A percentile compares a stretch with the other conserved stretches of the same genome.
Evolutionary conservation across 352 stramenopile species (phyloP).

Genomic region (Pythium grandisporangium): DNA sequence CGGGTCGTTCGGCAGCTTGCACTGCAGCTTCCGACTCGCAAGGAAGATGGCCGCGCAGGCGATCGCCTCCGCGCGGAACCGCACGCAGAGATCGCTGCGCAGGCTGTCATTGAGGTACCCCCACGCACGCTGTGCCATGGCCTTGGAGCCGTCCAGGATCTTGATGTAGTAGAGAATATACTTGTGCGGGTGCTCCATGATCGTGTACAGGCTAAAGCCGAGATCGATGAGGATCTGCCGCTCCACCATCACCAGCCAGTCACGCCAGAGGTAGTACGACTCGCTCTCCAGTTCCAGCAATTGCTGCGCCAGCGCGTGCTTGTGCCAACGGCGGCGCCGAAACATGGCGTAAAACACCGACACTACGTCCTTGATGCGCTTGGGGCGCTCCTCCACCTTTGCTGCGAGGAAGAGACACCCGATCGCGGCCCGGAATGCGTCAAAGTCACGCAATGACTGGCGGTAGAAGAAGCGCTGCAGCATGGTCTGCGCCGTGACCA

Average conservation of each 20-base stretch:
- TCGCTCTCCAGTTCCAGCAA: conserved; percentile 57
- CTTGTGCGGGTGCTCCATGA: conserved; percentile 91
- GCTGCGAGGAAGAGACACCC: conserved; percentile 83
- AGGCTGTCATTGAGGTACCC: conserved; percentile 89
- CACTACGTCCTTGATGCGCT: conserved; percentile 74
- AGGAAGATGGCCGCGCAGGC: conserved; percentile 88
- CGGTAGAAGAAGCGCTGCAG: conserved; percentile 89
- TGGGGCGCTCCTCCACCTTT: conserved; percentile 86
- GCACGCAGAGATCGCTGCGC: conserved; percentile 75
- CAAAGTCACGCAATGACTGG: conserved; percentile 77
- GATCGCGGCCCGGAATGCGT: conserved; percentile 85
- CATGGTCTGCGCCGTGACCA: conserved; percentile 86
- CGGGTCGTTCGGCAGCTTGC: conserved; percentile 44
- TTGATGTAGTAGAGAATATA: conserved; percentile 92
- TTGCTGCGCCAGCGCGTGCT: conserved; percentile 34
- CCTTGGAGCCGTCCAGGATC: conserved; percentile 59
- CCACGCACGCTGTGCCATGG: conserved; percentile 80
- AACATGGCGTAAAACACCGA: conserved; percentile 87
- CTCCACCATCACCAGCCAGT: conserved; percentile 85
- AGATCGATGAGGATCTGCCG: conserved; percentile 87
- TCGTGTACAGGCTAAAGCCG: conserved; percentile 90
- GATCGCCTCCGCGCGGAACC: conserved; percentile 74
- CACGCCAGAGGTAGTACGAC: conserved; percentile 62
- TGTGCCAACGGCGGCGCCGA: conserved; percentile 46
- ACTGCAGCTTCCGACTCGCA: conserved; percentile 43